phyloP scores from a whole-genome alignment of 2,329 filamentous ascomycete species.

The Trichoderma cornu-damae region DNA sequence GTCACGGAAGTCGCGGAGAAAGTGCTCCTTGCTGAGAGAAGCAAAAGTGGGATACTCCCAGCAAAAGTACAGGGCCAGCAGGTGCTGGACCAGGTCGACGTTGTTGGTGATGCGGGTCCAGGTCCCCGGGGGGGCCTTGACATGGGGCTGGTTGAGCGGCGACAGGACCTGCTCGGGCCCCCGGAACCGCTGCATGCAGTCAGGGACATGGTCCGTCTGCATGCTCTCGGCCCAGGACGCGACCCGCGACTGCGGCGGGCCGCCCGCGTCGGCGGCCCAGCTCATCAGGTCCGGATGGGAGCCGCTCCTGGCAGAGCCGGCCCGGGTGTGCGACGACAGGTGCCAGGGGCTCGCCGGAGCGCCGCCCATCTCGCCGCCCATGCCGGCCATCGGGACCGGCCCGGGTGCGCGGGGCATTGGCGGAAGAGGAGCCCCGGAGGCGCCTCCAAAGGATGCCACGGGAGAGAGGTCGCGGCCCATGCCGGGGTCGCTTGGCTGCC shows the following conservation, averaged over 20 bases:
- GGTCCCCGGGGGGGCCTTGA: constrained; percentile 38
- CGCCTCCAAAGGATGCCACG: constrained; percentile 29
- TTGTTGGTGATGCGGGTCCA: constrained; percentile 62
- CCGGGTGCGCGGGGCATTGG: constrained; percentile 32
- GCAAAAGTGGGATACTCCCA: constrained; percentile 74
- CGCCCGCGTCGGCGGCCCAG: constrained; percentile 40
- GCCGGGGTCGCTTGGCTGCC: constrained; percentile 19
- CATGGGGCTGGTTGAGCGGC: constrained; percentile 40
- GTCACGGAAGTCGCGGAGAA: constrained; percentile 58
- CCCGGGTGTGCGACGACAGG: constrained; percentile 43
- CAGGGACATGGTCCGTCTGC: constrained; percentile 31
- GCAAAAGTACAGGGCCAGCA: constrained; percentile 65
- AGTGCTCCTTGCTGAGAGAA: constrained; percentile 66
- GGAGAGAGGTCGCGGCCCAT: constrained; percentile 20
- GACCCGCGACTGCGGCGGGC: constrained; percentile 42
- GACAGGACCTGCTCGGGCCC: constrained; percentile 47
- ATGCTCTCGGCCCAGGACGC: constrained; percentile 47
- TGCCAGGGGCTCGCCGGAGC: constrained; percentile 43
- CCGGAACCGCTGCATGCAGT: constrained; percentile 33
- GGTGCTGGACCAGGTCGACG: constrained; percentile 53
- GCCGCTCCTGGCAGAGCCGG: constrained; percentile 42
- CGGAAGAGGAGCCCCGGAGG: constrained; percentile 22
- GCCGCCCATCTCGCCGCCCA: constrained; percentile 38
- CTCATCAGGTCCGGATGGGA: constrained; percentile 45
- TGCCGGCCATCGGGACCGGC: constrained; percentile 27